Evolutionary conservation across 306 rosid species (phyloP), one percentile per base, ranked within the genome.

Genomic region (Carpinus viminea): DNA sequence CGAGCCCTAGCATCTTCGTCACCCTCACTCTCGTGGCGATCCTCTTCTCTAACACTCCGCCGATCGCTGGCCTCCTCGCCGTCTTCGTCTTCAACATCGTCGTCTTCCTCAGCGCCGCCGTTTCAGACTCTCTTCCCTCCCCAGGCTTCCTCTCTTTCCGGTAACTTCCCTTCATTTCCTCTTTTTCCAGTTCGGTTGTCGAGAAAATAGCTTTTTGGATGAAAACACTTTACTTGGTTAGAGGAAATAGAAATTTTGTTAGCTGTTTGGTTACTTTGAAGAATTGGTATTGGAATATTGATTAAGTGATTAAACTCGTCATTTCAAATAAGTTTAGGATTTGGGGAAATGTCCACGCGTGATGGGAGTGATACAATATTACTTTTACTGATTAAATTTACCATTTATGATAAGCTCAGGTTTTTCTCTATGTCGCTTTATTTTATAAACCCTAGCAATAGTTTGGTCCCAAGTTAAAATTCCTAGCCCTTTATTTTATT

Each of bases 71-170:
- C 70, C 68, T 38, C 77, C 13, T 38, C 50, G 0, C 74, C 84
- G 8, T 26, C 41, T n/a, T 10, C 84, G 11, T 74, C 79, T 73
- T 66, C 82, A 20, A 57, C 34, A 9, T 60, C 41, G 41, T 9
- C 81, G 10, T 75, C 79, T 66, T 66, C 78, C 26, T 26, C 79
- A 4, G n/a, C 78, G 1, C 41, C 68, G 72, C 79, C 76, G 48
- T 73, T 56, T 48, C 78, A 46, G 24, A 59, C 28, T 34, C 79
- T 17, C 41, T 53, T 80, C 62, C 50, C 75, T n/a, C 61, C 60
- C 66, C 68, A 45, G 18, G 11, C 38, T 31, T 12, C 82, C 68
- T n/a, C 73, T n/a, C 48, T 43, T 59, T 41, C 68, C 55, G 54
- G 79, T 28, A 66, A 72, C 26, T 20, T 6, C 26, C 53, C 4